Base-by-base conservation (phyloP, 2,329 filamentous ascomycete genomes). In the Elsinoe arachidis region DNA sequence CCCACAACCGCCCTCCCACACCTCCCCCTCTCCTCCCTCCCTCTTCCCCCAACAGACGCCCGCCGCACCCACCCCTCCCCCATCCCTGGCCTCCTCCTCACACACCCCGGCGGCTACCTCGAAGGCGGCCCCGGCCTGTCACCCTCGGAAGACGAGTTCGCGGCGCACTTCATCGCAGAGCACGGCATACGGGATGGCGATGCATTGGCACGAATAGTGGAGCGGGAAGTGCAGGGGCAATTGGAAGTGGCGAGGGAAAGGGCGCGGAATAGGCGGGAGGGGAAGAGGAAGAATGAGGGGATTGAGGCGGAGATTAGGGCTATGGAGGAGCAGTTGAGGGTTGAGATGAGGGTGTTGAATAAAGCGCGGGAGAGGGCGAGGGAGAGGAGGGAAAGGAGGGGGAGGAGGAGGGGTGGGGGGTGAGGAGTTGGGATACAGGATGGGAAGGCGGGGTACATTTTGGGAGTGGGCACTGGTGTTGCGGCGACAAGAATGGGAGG, bases 101-200 rank as follows among this genome's bases (percentile, higher is more conserved):
- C 76, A 0, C 75, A 78, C 60, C 67, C 68, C 1, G 70, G 72
- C 9, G 76, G 76, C n/a, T 75, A 74, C 44, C 66, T 76, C 26
- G 74, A 76, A 44, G 76, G 76, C n/a, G 76, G 76, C 1, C 74
- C 73, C 1, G 73, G 73, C 1, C 69, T 74, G 0, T 66, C 69
- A 10, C 68, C 72, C 2, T 61, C 64, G 4, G 68, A 70, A 0
- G 64, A 68, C 57, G 68, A 62, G 1, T 76, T 74, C 61, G 69
- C 72, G 2, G 65, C 70, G 41, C 64, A 70, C 44, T 76, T 76
- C 56, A 68, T 76, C 2, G 55, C 61, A 21, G 67, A 71, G 55
- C 64, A 73, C 55, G 63, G 65, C 3, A 67, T 75, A 19, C 63
- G 65, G 30, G 69, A 70, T 55, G 62, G 63, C 10, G 68, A 66